Conservation (phyloP, 352 stramenopile genomes). For the Blastocystis sp. region DNA sequence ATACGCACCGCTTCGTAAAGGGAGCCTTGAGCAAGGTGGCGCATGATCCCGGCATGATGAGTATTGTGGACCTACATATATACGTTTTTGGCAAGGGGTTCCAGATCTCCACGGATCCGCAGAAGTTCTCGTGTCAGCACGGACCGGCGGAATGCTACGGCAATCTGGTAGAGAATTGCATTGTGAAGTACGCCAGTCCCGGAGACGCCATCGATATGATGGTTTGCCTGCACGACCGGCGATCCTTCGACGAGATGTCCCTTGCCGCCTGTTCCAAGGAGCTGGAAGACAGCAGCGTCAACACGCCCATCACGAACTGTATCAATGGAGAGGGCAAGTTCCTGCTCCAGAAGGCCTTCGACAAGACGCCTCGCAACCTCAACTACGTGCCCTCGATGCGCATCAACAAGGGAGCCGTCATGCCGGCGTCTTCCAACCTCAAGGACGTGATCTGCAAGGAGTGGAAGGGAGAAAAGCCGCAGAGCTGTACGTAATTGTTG, state of each 20-base stretch:
- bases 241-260: conserved; percentile 34
- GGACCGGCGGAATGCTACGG: conserved; percentile 59
- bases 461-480: conserved; percentile 41
- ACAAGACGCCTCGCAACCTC: conserved; percentile 33
- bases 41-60: conserved; percentile 63
- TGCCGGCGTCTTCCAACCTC: conserved; percentile 27
- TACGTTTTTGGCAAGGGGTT: conserved; percentile 46
- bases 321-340: conserved; percentile 54
- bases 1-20: conserved; percentile 56
- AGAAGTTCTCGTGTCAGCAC: conserved; percentile 57
- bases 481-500: conserved; percentile 33
- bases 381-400: conserved; percentile 60
- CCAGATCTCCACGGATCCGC: conserved; percentile 22
- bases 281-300: conserved; percentile 14
- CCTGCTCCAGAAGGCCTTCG: conserved; percentile 53
- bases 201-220: conserved; percentile 44
- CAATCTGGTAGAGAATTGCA: conserved; percentile 66
- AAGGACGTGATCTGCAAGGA: conserved; percentile 57
- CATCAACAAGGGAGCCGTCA: conserved; percentile 46
- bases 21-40: conserved; percentile 55
- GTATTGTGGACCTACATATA: conserved; percentile 56
- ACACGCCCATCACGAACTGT: conserved; percentile 15
- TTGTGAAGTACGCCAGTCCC: conserved; percentile 31
- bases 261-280: not conserved
- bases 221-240: conserved; percentile 9